Evolutionary conservation across 1,139 yeast species (phyloP).

Genomic region (Nakaseomyces kungkrabaensis): DNA sequence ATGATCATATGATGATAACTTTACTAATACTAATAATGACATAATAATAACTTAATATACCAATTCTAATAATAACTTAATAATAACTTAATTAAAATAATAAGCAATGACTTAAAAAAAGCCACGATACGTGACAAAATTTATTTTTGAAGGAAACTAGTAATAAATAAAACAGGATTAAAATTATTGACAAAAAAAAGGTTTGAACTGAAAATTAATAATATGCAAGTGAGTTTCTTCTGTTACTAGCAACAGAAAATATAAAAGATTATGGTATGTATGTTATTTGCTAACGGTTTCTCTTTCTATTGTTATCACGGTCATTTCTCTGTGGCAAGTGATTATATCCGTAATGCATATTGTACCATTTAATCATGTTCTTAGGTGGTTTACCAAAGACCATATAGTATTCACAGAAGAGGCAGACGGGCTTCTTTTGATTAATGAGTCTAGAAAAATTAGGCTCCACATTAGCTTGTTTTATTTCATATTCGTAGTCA

Average conservation of each 20-base stretch:
- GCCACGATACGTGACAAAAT: background rate
- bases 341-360: slow-evolving; percentile 27
- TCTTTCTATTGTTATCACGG: slow-evolving; percentile 9
- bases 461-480: slow-evolving; percentile 13
- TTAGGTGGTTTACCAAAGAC: slow-evolving; percentile 46
- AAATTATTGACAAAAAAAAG: background rate
- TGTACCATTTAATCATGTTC: slow-evolving; percentile 41
- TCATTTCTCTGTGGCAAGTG: slow-evolving; percentile 14
- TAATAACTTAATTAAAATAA: no score
- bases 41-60: no score
- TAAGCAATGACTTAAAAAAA: background rate
- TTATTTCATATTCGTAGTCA: slow-evolving; percentile 14
- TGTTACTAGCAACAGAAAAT: background rate
- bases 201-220: background rate
- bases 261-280: background rate
- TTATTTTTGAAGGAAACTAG: background rate
- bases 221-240: background rate
- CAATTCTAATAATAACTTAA: no score
- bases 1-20: background rate
- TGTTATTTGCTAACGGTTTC: slow-evolving; percentile 10
- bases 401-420: slow-evolving; percentile 52
- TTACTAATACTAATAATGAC: no score
- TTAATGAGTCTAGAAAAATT: slow-evolving; percentile 22
- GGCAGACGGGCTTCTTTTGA: slow-evolving; percentile 33
- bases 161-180: background rate